Evolutionary conservation across 257 asterid species (phyloP), one percentile per base, ranked within the genome.

Genomic region (Solanum tacnaense): DNA sequence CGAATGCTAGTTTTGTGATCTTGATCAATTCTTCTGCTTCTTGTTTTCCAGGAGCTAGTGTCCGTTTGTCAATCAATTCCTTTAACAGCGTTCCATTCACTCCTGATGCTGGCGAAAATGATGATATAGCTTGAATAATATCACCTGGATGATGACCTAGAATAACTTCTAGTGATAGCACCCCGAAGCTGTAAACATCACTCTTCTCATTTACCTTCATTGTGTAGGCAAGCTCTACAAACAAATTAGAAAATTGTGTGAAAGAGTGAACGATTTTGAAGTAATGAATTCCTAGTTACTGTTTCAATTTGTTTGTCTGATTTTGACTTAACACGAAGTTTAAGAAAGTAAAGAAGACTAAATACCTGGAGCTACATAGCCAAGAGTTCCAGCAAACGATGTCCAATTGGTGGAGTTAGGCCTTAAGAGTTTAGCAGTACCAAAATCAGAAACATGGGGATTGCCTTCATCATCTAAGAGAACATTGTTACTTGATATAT

Each of bases 61-160:
- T 87, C 0, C 94, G 87, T 5, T 78, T 88, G 46, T 90, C 92
- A 16, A 90, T 84, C 15, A 90, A 31, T 79, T 90, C 89, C 52
- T 78, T 85, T 71, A 87, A 67, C 36, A 56, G 29, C 20, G 20
- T 36, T 11, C 13, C 62, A 34, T 20, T 21, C 0, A 32, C 34
- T 5, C 29, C 27, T 16, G 83, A 16, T 58, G 88, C 68, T 25
- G 44, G 38, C 16, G 56, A 56, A 4, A 49, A 67, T 34, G 85
- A 36, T 32, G 71, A 89, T 27, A 84, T 21, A 2, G 86, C 52
- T 35, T 27, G 72, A 29, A 68, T 15, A 87, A 88, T 44, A 23
- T 90, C 92, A 0, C 92, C 92, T 0, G 92, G 93, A 84, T 92
- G 92, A 65, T 56, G 89, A n/a, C 93, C 92, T 88, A 92, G 39